Base-by-base conservation (phyloP, 2,329 filamentous ascomycete genomes). In the Aspergillus novofumigatus region DNA sequence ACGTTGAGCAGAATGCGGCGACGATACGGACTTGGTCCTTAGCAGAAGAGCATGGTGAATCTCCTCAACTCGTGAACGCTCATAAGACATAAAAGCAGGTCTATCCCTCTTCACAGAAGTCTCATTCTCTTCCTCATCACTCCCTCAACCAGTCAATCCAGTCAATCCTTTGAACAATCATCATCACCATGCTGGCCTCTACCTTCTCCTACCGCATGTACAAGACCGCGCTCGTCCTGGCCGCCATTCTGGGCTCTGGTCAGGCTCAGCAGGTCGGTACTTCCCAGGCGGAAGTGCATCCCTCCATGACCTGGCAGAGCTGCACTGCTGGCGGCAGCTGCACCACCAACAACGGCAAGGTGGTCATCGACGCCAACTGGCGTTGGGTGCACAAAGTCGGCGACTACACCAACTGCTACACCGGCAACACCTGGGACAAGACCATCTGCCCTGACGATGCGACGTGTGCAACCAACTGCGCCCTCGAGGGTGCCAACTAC, bases 291-390 rank as follows among this genome's bases (percentile, higher is more conserved):
- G 64, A 66, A 50, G 55, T 53, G 41, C 82, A 85, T 66, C 83
- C 83, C 9, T 56, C 73, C 25, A 70, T 85, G 65, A 75, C 68
- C 55, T 83, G 81, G 78, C 75, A 78, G 59, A 76, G 72, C 57
- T 85, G 83, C 74, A 78, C 78, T 38, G 65, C 69, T 35, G 72
- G 70, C 57, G 80, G 81, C 51, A 73, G 71, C 44, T 85, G 83
- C 75, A 77, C 70, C 49, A 85, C 67, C 8, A 80, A 80, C 60
- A 63, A 68, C 44, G 81, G 79, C 51, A 77, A 77, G 54, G 73
- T 86, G 50, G 79, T 80, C 54, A 69, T 85, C 58, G 81, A 84
- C 65, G 65, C 80, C 59, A 85, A 84, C 73, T 85, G 82, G 82
- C 78, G 82, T 54, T 85, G 83, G 83, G 69, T 83, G 52, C 81